These are phyloP conservation scores for Dothideomycetidae sp. DNA, from an alignment of 2,329 filamentous ascomycete species.

Conservation along the genomic window DNA sequence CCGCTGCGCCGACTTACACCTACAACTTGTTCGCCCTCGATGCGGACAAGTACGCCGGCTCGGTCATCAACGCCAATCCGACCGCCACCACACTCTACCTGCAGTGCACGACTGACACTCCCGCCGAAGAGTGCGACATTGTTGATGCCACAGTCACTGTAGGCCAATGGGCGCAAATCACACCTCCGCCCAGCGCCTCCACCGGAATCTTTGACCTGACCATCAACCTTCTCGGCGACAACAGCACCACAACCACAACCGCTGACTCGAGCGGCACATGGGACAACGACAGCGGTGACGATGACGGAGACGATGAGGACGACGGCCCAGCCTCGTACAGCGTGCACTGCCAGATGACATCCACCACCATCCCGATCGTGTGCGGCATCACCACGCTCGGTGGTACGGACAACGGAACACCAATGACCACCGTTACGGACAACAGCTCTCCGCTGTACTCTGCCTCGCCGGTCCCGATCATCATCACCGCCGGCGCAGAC, in stretches of 20 bases:
- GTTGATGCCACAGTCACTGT: conserved; percentile 3
- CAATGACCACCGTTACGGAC: conserved; percentile 1
- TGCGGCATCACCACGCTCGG: conserved; percentile 5
- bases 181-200: conserved; percentile 1
- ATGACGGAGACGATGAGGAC: too few species aligned
- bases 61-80: conserved; percentile 6
- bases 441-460: neutral
- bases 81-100: conserved; percentile 1
- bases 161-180: conserved; percentile 5
- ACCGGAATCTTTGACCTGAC: conserved; percentile 7
- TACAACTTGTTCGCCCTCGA: too few species aligned
- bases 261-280: too few species aligned
- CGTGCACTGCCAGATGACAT: neutral
- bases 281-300: neutral
- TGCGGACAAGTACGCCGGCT: too few species aligned
- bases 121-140: conserved; percentile 1
- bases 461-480: neutral
- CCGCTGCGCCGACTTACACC: too few species aligned
- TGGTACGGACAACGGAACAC: conserved; percentile 5
- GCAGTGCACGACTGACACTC: neutral
- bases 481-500: too few species aligned
- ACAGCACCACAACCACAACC: neutral
- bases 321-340: neutral
- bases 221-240: conserved; percentile 6
- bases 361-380: conserved; percentile 1